Conservation (phyloP, 768 basidiomycete genomes). For the Russula earlei region DNA sequence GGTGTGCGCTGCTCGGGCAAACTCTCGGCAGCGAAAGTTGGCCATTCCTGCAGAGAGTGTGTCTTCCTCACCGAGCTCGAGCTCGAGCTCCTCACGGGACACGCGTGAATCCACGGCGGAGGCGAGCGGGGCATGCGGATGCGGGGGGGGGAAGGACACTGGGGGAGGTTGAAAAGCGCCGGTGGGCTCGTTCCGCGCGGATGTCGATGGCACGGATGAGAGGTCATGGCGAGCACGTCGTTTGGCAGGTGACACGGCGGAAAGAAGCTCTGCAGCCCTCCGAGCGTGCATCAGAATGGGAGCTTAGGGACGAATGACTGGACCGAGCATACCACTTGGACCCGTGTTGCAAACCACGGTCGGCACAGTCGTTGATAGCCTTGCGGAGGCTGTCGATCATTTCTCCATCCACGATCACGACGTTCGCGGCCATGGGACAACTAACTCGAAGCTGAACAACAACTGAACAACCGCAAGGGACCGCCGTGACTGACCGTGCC, state of each 20-base stretch:
- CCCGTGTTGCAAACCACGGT: constrained; percentile 58
- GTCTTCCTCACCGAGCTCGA: constrained; percentile 61
- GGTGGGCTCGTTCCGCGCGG: constrained; percentile 30
- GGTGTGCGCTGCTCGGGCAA: constrained; percentile 57
- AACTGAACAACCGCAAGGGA: no score
- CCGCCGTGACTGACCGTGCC: no score
- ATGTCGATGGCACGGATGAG: constrained; percentile 50
- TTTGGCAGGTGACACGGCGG: constrained; percentile 45
- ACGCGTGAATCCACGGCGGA: constrained; percentile 5
- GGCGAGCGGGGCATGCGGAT: constrained; percentile 13
- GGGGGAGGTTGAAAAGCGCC: constrained; percentile 21
- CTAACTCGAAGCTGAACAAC: not conserved
- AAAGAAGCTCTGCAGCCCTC: constrained; percentile 72
- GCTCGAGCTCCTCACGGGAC: constrained; percentile 20
- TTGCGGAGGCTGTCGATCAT: constrained; percentile 47
- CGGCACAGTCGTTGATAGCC: constrained; percentile 64
- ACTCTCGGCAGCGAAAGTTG: constrained; percentile 71
- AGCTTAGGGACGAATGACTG: not conserved
- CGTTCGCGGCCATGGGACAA: constrained; percentile 8
- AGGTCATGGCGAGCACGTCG: constrained; percentile 29
- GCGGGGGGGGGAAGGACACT: constrained; percentile 10
- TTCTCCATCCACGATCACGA: constrained; percentile 34
- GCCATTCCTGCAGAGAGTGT: constrained; percentile 59
- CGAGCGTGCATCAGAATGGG: constrained; percentile 3
- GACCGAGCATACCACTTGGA: constrained; percentile 58